Conservation (phyloP, 306 rosid genomes). For the Senna tora region DNA sequence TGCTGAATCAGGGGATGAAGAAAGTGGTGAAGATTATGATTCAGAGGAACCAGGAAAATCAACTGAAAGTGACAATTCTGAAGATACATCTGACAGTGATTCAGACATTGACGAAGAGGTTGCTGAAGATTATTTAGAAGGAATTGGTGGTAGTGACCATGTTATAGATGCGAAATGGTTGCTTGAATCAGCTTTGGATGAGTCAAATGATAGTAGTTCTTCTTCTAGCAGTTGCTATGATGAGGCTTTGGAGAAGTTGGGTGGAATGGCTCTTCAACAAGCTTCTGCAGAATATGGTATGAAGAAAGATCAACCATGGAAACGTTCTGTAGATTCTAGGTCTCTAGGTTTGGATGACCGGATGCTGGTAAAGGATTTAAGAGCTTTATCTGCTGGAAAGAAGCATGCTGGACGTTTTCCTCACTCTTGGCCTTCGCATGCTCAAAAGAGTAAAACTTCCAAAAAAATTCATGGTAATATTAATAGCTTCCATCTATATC, state of each 20-base stretch:
- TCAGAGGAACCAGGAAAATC: constrained; percentile 51
- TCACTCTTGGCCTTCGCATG: constrained; percentile 78
- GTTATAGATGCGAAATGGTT: constrained; percentile 78
- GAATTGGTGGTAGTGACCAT: constrained; percentile 82
- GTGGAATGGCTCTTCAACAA: constrained; percentile 81
- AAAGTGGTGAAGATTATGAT: constrained; percentile 45
- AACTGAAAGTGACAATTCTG: constrained; percentile 65
- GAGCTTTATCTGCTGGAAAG: constrained; percentile 58
- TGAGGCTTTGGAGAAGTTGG: constrained; percentile 70
- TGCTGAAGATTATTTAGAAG: constrained; percentile 84
- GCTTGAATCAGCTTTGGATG: constrained; percentile 55
- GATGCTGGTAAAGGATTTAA: constrained; percentile 61
- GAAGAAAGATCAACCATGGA: constrained; percentile 54
- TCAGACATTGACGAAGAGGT: constrained; percentile 86
- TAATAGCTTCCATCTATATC: constrained; percentile 14
- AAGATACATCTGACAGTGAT: constrained; percentile 67
- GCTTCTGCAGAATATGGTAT: constrained; percentile 74
- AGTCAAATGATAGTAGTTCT: constrained; percentile 63
- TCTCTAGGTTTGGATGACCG: constrained; percentile 57
- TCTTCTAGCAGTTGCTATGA: constrained; percentile 61
- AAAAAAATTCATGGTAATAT: constrained; percentile 68
- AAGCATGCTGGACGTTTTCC: constrained; percentile 60
- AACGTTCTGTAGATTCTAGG: constrained; percentile 39
- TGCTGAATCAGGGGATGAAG: constrained; percentile 55
- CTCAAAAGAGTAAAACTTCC: constrained; percentile 65